Evolutionary conservation across 345 rosid species (phyloP).

Genomic region (Citrus maxima): DNA sequence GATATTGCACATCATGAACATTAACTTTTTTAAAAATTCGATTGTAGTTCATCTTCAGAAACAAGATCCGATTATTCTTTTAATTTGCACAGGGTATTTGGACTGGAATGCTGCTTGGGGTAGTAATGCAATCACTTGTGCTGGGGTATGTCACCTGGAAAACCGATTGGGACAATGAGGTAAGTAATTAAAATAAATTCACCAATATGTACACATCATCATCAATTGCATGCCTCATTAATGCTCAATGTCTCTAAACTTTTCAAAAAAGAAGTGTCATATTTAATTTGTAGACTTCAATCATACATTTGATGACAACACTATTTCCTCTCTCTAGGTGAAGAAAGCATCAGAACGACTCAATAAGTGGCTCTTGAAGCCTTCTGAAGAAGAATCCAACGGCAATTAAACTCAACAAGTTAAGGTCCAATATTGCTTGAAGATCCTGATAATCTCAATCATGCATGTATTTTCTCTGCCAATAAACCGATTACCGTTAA

Average conservation of each 20-base stretch:
- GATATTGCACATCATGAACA: no score
- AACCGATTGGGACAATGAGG: conserved; percentile 58
- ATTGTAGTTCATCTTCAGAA: no score
- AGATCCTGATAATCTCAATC: not conserved
- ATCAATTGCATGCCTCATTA: not conserved
- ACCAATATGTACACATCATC: not conserved
- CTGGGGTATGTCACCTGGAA: conserved; percentile 41
- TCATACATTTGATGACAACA: not conserved
- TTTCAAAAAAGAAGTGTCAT: not conserved
- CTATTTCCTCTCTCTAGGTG: conserved; percentile 21
- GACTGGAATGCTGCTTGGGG: conserved; percentile 55
- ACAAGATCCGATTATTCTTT: no score
- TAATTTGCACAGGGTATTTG: conserved; percentile 44
- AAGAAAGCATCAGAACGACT: conserved; percentile 34
- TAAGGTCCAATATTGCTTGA: not conserved
- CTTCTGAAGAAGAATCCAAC: conserved; percentile 17
- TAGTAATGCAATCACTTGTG: conserved; percentile 27
- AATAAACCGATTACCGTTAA: not conserved
- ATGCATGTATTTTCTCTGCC: not conserved
- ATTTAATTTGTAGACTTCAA: not conserved
- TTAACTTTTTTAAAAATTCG: no score
- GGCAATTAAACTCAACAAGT: not conserved
- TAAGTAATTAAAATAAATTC: conserved; percentile 2
- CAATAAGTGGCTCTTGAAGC: conserved; percentile 31
- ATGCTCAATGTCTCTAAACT: not conserved